Evolutionary conservation across 352 stramenopile genomes (phyloP), one percentile per base, ranked within the genome.

Genomic region (Phytophthora fragariae): DNA sequence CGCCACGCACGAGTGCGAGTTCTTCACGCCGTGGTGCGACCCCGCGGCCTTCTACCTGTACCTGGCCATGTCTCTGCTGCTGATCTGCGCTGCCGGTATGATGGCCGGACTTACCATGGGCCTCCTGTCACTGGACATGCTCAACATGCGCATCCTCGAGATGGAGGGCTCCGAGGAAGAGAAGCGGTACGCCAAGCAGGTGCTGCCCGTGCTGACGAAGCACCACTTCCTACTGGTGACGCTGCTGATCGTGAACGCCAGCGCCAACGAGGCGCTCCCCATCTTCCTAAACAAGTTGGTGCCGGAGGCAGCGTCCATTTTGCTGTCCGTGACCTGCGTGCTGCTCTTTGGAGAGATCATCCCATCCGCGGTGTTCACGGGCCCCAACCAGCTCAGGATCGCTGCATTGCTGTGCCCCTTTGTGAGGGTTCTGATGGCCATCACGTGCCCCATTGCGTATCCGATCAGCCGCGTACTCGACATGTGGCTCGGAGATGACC

Each of bases 321-420:
- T 99, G n/a, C 79, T 99, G n/a, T 98, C 94, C 5, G 96, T 99
- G 2, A 98, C 94, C 0, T 89, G 97, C 19, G 93, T 99, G 33
- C 80, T 99, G 17, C 70, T 99, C 31, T 99, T 99, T 77, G 97
- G 97, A 7, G 97, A 99, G 72, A 99, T 99, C 67, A 84, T 99
- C n/a, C 97, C 97, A 11, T 97, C 86, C 1, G 97, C 97, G 0
- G 76, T 99, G 7, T 99, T 99, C 69, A 99, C 96, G 3, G 96
- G 97, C 0, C 95, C 94, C 7, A 88, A 97, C 72, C 96, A 99
- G 76, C 80, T 99, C 4, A 63, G 72, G 8, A 96, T 99, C 29
- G 96, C 94, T 5, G 78, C 90, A 7, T 74, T 75, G 62, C 72
- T 99, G 50, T 86, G 89, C 27, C 94, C 93, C 1, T 65, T 98